These are phyloP conservation scores for Backusella circina DNA, from an alignment of 192 early-diverging fungal species.

Conservation along the genomic window DNA sequence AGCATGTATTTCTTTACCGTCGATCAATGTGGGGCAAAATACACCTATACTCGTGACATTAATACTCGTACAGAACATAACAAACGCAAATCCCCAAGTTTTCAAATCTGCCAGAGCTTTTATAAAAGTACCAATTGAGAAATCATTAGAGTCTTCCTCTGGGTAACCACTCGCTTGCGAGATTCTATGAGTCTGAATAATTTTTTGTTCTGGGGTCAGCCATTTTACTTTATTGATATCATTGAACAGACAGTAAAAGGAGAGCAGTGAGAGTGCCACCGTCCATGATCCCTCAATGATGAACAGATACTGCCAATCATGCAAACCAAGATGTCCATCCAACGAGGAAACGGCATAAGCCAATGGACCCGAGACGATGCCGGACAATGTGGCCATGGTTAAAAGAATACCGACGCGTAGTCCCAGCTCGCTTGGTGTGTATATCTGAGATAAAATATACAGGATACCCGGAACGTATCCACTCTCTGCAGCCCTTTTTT, in stretches of 20 bases:
- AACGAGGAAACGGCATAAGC: constrained; percentile 53
- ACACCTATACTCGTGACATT: constrained; percentile 10
- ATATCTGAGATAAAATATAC: constrained; percentile 71
- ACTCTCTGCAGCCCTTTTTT: constrained; percentile 57
- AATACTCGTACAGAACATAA: constrained; percentile 6
- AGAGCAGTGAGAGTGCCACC: constrained; percentile 47
- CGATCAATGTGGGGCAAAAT: constrained; percentile 22
- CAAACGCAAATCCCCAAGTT: constrained; percentile 1
- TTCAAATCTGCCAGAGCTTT: constrained; percentile 16
- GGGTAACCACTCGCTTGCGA: neutral
- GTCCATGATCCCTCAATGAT: constrained; percentile 68
- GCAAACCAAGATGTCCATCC: constrained; percentile 45
- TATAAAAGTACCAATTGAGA: neutral
- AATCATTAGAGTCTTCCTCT: neutral
- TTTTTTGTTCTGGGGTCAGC: constrained; percentile 22
- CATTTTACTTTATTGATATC: constrained; percentile 16
- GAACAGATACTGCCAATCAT: constrained; percentile 74
- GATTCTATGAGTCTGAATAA: constrained; percentile 5
- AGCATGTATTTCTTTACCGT: neutral
- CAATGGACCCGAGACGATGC: constrained; percentile 54
- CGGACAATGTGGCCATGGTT: constrained; percentile 43
- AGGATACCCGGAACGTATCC: constrained; percentile 72
- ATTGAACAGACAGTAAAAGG: constrained; percentile 41
- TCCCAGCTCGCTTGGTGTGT: constrained; percentile 61
- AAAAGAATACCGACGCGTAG: constrained; percentile 52